These are phyloP conservation scores for Alnus glutinosa DNA, from an alignment of 306 rosid genomes.

Conservation along the genomic window DNA sequence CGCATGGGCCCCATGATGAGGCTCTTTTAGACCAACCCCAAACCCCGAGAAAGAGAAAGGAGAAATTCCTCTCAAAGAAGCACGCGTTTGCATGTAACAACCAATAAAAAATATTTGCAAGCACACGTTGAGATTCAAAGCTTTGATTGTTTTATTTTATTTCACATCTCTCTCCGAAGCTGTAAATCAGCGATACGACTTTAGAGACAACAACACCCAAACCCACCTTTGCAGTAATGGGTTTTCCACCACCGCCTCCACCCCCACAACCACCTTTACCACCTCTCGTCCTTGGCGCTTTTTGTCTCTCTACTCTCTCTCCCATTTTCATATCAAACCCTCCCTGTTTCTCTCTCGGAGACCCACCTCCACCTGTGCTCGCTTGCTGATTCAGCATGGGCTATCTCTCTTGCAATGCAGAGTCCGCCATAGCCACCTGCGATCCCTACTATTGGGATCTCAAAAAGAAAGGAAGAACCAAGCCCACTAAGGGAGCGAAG, in stretches of 20 bases:
- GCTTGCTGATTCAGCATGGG: constrained; percentile 45
- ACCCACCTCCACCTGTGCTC: neutral
- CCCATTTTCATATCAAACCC: neutral
- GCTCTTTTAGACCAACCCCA: constrained; percentile 1
- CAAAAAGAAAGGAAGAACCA: constrained; percentile 29
- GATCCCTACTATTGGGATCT: constrained; percentile 55
- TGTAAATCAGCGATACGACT: constrained; percentile 41
- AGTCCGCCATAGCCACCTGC: constrained; percentile 74
- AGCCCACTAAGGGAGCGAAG: neutral
- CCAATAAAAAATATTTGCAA: constrained; percentile 15
- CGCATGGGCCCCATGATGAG: neutral
- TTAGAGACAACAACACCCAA: constrained; percentile 26
- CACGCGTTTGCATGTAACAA: constrained; percentile 58
- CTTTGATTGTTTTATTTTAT: constrained; percentile 10
- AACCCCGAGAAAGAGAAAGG: neutral
- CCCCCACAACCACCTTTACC: neutral
- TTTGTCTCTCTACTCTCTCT: neutral
- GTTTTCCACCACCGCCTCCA: constrained; percentile 9
- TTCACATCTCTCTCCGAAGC: constrained; percentile 38
- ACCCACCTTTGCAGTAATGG: constrained; percentile 42
- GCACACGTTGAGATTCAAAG: constrained; percentile 13
- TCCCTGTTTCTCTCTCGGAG: neutral
- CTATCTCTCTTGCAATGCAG: constrained; percentile 74
- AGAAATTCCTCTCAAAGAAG: constrained; percentile 2
- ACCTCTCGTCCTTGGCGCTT: neutral